Conservation (phyloP, 2,329 filamentous ascomycete species). For the Xylaria sp. region DNA sequence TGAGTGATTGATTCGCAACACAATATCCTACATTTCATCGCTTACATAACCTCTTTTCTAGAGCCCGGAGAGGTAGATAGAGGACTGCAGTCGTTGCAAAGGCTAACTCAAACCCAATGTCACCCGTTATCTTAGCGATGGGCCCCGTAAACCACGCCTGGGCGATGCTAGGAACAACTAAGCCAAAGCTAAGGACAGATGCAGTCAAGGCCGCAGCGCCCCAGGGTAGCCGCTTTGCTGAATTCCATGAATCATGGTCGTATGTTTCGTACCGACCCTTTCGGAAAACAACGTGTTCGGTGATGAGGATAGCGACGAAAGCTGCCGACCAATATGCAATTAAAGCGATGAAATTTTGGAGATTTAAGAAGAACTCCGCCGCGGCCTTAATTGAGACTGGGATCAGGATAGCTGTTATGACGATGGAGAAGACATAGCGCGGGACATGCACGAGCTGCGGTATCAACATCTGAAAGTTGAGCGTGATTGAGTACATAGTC, state of each 20-base stretch:
- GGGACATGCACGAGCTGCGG: conserved; percentile 67
- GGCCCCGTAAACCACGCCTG: conserved; percentile 72
- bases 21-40: conserved; percentile 32
- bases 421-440: conserved; percentile 66
- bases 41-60: conserved; percentile 48
- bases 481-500: conserved; percentile 70
- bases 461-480: conserved; percentile 72
- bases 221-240: conserved; percentile 52
- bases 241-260: conserved; percentile 54
- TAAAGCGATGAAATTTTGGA: conserved; percentile 66
- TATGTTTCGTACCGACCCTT: conserved; percentile 50
- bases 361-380: conserved; percentile 65
- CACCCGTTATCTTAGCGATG: conserved; percentile 68
- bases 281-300: conserved; percentile 55
- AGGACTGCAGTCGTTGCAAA: conserved; percentile 59
- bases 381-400: conserved; percentile 67
- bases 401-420: conserved; percentile 69
- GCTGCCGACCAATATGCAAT: conserved; percentile 69
- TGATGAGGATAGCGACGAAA: conserved; percentile 61
- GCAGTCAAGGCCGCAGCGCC: conserved; percentile 55
- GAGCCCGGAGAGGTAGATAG: conserved; percentile 55
- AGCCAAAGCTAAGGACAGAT: conserved; percentile 52
- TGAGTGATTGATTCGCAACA: background rate
- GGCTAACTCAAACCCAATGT: conserved; percentile 74
- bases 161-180: conserved; percentile 70